Evolutionary conservation across 495 filamentous ascomycete species (phyloP).

Genomic region (Penicillium alfredii): DNA sequence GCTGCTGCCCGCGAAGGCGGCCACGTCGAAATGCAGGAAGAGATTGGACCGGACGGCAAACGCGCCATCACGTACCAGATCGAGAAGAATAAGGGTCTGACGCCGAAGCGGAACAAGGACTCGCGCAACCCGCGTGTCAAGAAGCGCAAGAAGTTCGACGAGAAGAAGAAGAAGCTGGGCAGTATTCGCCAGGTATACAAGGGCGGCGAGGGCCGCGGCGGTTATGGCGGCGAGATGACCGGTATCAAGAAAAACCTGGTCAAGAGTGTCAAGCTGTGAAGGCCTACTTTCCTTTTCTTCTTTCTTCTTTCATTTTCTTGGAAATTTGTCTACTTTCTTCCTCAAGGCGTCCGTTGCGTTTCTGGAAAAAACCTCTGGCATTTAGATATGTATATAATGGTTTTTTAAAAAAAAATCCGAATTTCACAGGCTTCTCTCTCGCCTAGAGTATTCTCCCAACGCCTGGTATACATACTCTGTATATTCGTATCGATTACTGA

Average conservation of each 20-base stretch:
- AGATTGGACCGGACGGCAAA: conserved; percentile 69
- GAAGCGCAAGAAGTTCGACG: conserved; percentile 90
- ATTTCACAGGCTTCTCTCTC: conserved; percentile 6
- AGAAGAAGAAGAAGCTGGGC: conserved; percentile 89
- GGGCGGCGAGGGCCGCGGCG: conserved; percentile 80
- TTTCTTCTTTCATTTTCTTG: conserved; percentile 15
- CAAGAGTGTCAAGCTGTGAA: conserved; percentile 82
- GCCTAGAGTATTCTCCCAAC: no score
- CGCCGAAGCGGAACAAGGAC: conserved; percentile 84
- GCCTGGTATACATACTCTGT: no score
- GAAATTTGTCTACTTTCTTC: conserved; percentile 22
- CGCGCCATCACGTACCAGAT: conserved; percentile 86
- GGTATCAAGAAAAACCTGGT: conserved; percentile 92
- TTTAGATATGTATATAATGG: conserved; percentile 29
- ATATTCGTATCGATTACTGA: no score
- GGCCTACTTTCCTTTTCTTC: no score
- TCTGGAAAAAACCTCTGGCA: conserved; percentile 23
- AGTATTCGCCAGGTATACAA: conserved; percentile 78
- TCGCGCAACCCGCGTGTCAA: conserved; percentile 92
- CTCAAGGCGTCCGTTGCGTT: conserved; percentile 29
- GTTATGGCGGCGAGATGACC: conserved; percentile 87
- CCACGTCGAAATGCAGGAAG: conserved; percentile 51
- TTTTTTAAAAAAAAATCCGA: conserved; percentile 10
- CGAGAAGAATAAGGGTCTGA: conserved; percentile 93
- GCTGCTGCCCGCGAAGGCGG: conserved; percentile 50